Evolutionary conservation across 1,284 basidiomycete species (phyloP).

Genomic region (Ceraceosorus guamensis): DNA sequence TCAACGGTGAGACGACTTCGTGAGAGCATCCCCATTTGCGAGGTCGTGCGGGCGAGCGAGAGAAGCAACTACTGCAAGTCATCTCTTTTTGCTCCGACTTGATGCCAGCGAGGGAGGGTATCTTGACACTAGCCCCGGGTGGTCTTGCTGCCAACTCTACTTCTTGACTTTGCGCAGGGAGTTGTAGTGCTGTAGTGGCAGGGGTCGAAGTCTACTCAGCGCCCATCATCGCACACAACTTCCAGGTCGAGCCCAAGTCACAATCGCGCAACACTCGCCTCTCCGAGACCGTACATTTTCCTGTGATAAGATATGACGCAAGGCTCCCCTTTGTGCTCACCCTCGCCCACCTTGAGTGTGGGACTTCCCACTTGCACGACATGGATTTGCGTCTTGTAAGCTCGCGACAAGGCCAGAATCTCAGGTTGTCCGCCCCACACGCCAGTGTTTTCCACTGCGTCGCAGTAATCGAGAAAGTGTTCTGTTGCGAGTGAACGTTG

Average conservation of each 20-base stretch:
- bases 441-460: constrained; percentile 69
- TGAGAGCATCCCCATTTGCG: too few species aligned
- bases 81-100: too few species aligned
- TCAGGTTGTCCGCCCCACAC: constrained; percentile 98
- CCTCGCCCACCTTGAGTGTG: constrained; percentile 64
- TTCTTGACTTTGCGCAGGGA: constrained; percentile 22
- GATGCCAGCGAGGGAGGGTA: too few species aligned
- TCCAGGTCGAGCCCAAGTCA: background rate
- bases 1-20: too few species aligned
- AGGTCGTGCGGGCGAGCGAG: too few species aligned
- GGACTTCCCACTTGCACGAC: constrained; percentile 80
- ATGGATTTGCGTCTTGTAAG: constrained; percentile 80
- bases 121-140: too few species aligned
- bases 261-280: constrained; percentile 17
- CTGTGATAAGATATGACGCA: constrained; percentile 37
- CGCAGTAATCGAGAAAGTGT: constrained; percentile 72
- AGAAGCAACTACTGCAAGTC: too few species aligned
- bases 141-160: too few species aligned
- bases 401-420: constrained; percentile 77
- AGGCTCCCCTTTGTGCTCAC: constrained; percentile 48
- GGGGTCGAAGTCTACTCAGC: too few species aligned
- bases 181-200: constrained; percentile 47
- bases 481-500: constrained; percentile 24
- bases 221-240: too few species aligned
- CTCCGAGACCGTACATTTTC: constrained; percentile 45